phyloP scores from a whole-genome alignment of 345 rosid species.

The Microthlaspi erraticum region DNA sequence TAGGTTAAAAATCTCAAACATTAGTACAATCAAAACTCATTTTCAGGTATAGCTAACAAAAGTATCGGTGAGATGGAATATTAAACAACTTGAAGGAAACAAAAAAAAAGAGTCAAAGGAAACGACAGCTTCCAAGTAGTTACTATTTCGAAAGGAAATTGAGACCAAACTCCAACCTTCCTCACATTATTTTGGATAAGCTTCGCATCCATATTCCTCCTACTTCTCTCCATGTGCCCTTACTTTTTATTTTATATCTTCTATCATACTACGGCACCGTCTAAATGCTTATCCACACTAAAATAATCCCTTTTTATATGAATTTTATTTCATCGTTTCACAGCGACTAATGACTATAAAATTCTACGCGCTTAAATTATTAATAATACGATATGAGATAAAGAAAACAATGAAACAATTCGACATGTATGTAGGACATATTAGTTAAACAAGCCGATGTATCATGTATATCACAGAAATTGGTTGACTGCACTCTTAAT shows the following conservation, averaged over 20 bases:
- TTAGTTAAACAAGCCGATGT: neutral
- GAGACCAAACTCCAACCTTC: slow-evolving; percentile 40
- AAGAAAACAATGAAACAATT: neutral
- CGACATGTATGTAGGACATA: neutral
- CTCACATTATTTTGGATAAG: slow-evolving; percentile 37
- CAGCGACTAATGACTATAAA: neutral
- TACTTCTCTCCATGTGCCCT: slow-evolving; percentile 37
- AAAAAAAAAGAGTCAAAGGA: slow-evolving; percentile 36
- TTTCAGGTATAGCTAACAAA: neutral
- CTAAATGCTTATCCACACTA: slow-evolving; percentile 36
- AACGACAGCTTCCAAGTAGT: slow-evolving; percentile 24
- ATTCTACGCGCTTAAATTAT: neutral
- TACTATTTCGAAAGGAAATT: slow-evolving; percentile 11
- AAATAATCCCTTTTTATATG: neutral
- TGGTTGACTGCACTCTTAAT: neutral
- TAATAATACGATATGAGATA: neutral
- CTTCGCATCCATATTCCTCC: slow-evolving; percentile 37
- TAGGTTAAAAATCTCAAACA: slow-evolving; percentile 14
- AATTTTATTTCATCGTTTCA: neutral
- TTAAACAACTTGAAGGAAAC: neutral
- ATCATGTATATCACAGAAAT: neutral
- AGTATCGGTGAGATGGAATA: slow-evolving; percentile 5
- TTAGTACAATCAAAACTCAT: neutral
- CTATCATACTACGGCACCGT: slow-evolving; percentile 35
- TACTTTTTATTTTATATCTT: neutral